Evolutionary conservation across 2,329 filamentous ascomycete genomes (phyloP).

Genomic region (Fusarium sp.): DNA sequence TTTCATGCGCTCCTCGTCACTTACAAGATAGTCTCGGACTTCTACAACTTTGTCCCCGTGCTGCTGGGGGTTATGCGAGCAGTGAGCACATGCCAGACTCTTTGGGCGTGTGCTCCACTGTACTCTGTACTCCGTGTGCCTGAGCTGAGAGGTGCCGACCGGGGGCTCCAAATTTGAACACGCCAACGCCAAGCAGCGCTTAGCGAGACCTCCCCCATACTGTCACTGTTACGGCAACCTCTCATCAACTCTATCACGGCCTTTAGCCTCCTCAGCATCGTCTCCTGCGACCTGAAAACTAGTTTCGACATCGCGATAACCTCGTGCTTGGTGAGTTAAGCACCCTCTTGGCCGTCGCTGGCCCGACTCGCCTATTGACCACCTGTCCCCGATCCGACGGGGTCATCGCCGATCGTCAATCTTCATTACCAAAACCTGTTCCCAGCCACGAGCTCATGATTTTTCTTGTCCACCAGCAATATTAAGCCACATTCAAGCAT

Average conservation of each 20-base stretch:
- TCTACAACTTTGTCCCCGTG: conserved; percentile 28
- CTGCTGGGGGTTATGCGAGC: conserved; percentile 39
- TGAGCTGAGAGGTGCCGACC: conserved; percentile 36
- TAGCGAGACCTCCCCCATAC: conserved; percentile 49
- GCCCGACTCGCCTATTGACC: conserved; percentile 32
- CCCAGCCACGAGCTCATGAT: conserved; percentile 41
- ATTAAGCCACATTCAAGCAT: conserved; percentile 25
- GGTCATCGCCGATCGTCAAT: conserved; percentile 36
- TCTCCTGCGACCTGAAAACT: conserved; percentile 43
- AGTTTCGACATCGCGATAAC: conserved; percentile 45
- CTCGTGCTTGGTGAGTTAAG: conserved; percentile 45
- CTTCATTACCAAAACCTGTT: conserved; percentile 40
- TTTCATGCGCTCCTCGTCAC: conserved; percentile 25
- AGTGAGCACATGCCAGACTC: conserved; percentile 49
- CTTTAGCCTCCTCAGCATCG: conserved; percentile 40
- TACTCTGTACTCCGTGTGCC: conserved; percentile 44
- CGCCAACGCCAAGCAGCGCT: conserved; percentile 52
- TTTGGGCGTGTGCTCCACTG: conserved; percentile 51
- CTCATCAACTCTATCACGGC: conserved; percentile 48
- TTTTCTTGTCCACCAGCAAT: conserved; percentile 38
- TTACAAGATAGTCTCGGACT: conserved; percentile 21
- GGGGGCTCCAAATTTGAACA: conserved; percentile 49
- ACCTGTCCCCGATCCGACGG: conserved; percentile 21
- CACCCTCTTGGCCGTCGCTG: conserved; percentile 35
- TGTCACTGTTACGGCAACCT: conserved; percentile 48